phyloP scores from a whole-genome alignment of 768 basidiomycete genomes.

The Artomyces pyxidatus region DNA sequence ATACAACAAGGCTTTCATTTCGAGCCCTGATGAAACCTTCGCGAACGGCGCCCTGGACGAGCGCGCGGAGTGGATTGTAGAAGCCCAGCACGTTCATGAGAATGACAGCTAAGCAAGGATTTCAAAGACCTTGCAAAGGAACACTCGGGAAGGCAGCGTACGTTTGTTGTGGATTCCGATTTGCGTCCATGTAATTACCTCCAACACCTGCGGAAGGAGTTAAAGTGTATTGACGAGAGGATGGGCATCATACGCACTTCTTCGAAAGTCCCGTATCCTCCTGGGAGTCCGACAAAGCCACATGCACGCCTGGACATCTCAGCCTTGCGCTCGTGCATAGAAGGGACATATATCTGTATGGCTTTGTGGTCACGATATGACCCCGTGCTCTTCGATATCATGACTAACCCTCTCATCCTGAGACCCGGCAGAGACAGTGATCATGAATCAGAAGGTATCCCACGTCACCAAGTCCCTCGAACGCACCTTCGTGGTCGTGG shows the following conservation, averaged over 20 bases:
- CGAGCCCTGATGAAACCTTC: constrained; percentile 66
- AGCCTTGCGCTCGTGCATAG: constrained; percentile 86
- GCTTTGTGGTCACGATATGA: background rate
- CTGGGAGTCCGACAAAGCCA: constrained; percentile 86
- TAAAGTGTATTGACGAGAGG: background rate
- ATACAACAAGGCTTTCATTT: constrained; percentile 56
- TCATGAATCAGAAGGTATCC: too few species aligned
- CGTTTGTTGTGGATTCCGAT: constrained; percentile 82
- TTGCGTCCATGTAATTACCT: constrained; percentile 94
- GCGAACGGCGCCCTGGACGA: constrained; percentile 58
- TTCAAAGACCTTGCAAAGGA: background rate
- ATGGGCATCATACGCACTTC: constrained; percentile 64
- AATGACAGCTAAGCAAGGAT: constrained; percentile 53
- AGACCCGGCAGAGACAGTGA: too few species aligned
- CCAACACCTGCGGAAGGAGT: constrained; percentile 49
- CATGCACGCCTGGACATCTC: constrained; percentile 78
- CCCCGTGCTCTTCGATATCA: background rate
- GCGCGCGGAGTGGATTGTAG: constrained; percentile 73
- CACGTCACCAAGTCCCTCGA: too few species aligned
- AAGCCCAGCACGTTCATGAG: constrained; percentile 81
- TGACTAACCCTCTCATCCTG: constrained; percentile 27
- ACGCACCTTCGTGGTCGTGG: too few species aligned
- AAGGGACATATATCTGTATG: constrained; percentile 56
- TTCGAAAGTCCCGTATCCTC: constrained; percentile 93
- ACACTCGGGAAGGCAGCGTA: constrained; percentile 27